Evolutionary conservation across 768 basidiomycete genomes (phyloP), one percentile per base, ranked within the genome.

Genomic region (Rhodotorula kratochvilovae): DNA sequence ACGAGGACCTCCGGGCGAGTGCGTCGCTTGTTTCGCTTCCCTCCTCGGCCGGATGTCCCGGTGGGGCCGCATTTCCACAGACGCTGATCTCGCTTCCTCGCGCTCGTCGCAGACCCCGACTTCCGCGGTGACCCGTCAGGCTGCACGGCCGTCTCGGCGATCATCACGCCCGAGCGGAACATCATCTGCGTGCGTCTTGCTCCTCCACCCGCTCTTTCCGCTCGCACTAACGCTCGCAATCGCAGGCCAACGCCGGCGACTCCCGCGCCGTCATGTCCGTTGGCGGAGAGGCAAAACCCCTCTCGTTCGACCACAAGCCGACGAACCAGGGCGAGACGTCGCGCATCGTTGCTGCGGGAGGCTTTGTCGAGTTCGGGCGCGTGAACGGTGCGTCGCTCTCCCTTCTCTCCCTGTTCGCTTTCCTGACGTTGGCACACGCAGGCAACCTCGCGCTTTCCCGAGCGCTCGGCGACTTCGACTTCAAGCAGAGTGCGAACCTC

Each of bases 271-370:
- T 99, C 35, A 83, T 99, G 72, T 86, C 88, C 45, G 81, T 90
- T 72, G 89, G 88, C 76, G 96, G 96, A 4, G 85, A 88, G 77
- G 94, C 87, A 25, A 91, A 94, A 78, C 85, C 91, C 27, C 83
- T 99, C 72, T 95, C 92, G 77, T 89, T 86, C 77, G 96, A 99
- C 80, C 96, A 99, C 81, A 99, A 99, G 80, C 96, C 96, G 8
- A 87, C 88, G 39, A 92, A 89, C 78, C 87, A 89, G 75, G 83
- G 91, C 76, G 96, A 99, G 82, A 90, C 85, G 78, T 84, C 85
- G 36, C 89, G 96, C 46, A 96, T 99, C 77, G 84, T 86, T 45
- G 87, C 85, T 46, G 96, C 93, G 39, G 96, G 96, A 55, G 96
- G 96, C 55, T 99, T 90, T 78, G 89, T 99, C 70, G 93, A 98